phyloP scores from a whole-genome alignment of 1,284 basidiomycete genomes.

The Fistulinella staudtii region DNA sequence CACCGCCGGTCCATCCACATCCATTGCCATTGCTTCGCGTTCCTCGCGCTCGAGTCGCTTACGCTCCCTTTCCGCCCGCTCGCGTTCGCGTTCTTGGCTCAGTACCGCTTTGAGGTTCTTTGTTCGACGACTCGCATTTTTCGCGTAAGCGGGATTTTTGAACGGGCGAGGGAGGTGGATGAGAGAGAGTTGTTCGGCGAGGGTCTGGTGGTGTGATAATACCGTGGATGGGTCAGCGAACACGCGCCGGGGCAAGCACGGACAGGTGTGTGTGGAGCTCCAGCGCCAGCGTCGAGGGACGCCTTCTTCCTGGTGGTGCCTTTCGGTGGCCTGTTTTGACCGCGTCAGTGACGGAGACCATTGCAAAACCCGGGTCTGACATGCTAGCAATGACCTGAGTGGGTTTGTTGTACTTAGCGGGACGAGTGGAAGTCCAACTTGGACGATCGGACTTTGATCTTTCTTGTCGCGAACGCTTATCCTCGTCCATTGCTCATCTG shows the following conservation, averaged over 20 bases:
- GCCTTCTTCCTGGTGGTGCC: slow-evolving; percentile 29
- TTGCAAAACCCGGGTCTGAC: background rate
- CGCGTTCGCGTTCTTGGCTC: slow-evolving; percentile 69
- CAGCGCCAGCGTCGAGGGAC: slow-evolving; percentile 5
- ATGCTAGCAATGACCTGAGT: no score
- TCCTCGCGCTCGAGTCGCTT: slow-evolving; percentile 45
- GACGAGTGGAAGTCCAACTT: no score
- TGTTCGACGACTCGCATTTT: slow-evolving; percentile 63
- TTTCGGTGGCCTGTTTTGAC: slow-evolving; percentile 33
- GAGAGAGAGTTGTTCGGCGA: slow-evolving; percentile 70
- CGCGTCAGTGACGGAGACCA: background rate
- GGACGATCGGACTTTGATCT: no score
- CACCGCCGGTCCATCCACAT: slow-evolving; percentile 32
- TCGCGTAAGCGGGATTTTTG: slow-evolving; percentile 66
- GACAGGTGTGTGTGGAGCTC: slow-evolving; percentile 25
- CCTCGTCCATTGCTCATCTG: no score
- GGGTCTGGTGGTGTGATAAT: slow-evolving; percentile 40
- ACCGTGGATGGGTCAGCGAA: background rate
- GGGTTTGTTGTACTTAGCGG: no score
- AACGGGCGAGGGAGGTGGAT: slow-evolving; percentile 65
- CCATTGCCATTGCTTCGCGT: slow-evolving; percentile 35
- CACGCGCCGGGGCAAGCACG: background rate
- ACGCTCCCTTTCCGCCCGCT: slow-evolving; percentile 60
- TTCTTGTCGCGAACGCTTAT: no score
- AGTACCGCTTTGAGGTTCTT: slow-evolving; percentile 76